These are phyloP conservation scores for Termitomyces sp. DNA, from an alignment of 768 basidiomycete species.

Conservation along the genomic window DNA sequence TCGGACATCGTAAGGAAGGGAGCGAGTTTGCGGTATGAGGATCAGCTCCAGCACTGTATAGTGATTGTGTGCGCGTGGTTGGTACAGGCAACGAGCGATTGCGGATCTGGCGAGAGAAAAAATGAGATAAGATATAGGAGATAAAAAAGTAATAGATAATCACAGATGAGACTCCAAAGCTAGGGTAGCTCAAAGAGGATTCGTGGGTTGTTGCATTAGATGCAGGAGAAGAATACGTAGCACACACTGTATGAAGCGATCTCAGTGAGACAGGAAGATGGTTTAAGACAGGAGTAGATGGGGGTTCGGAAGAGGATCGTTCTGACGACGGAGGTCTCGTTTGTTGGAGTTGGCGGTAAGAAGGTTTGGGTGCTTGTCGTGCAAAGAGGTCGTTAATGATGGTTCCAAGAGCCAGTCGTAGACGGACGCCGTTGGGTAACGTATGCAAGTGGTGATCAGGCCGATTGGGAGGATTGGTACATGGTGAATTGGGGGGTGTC, in stretches of 20 bases:
- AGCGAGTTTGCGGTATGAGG: constrained; percentile 58
- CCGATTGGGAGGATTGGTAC: constrained; percentile 27
- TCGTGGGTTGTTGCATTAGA: constrained; percentile 11
- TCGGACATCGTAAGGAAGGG: constrained; percentile 59
- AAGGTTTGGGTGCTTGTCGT: constrained; percentile 55
- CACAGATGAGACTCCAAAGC: constrained; percentile 9
- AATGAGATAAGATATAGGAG: not conserved
- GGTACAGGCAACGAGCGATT: constrained; percentile 17
- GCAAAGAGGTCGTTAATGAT: constrained; percentile 82
- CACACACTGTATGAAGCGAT: constrained; percentile 17
- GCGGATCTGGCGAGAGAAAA: constrained; percentile 4
- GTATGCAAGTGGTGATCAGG: constrained; percentile 42
- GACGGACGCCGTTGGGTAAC: constrained; percentile 75
- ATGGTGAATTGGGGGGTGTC: constrained; percentile 49
- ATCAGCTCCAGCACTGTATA: constrained; percentile 60
- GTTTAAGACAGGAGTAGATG: constrained; percentile 14
- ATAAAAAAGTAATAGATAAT: not conserved
- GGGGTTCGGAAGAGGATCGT: constrained; percentile 17
- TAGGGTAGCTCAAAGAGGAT: constrained; percentile 16
- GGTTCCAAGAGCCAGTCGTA: constrained; percentile 68
- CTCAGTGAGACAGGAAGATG: constrained; percentile 19
- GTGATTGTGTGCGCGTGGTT: constrained; percentile 34
- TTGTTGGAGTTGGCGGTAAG: constrained; percentile 29
- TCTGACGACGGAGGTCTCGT: constrained; percentile 17
- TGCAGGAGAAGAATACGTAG: not conserved